Conservation (phyloP, 805 yeast species). For the Candida glaebosa region DNA sequence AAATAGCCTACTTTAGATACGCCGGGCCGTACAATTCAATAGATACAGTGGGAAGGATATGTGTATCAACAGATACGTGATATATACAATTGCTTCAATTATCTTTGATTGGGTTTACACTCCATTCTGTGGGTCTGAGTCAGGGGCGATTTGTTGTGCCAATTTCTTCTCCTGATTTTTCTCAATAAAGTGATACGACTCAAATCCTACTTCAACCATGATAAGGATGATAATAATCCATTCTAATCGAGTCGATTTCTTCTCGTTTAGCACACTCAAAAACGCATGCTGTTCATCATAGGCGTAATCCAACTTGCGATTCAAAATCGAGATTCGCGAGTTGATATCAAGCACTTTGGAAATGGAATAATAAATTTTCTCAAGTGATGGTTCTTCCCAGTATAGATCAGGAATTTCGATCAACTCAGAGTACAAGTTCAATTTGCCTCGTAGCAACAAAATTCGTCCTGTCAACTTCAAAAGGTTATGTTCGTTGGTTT, state of each 20-base stretch:
- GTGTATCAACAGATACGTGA: too few species aligned
- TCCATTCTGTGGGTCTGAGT: too few species aligned
- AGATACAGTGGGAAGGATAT: too few species aligned
- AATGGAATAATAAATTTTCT: slow-evolving; percentile 66
- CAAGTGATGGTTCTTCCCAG: slow-evolving; percentile 89
- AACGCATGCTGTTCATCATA: slow-evolving; percentile 84
- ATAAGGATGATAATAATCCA: slow-evolving; percentile 86
- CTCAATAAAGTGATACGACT: slow-evolving; percentile 62
- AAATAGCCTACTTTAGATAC: too few species aligned
- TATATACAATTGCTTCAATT: not conserved
- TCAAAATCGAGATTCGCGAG: slow-evolving; percentile 74
- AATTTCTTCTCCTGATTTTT: slow-evolving; percentile 7
- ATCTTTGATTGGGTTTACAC: too few species aligned
- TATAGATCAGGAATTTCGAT: slow-evolving; percentile 91
- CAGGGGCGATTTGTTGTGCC: too few species aligned
- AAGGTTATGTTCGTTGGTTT: slow-evolving; percentile 54
- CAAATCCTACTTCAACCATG: slow-evolving; percentile 82
- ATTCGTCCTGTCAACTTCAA: slow-evolving; percentile 70
- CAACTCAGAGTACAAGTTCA: slow-evolving; percentile 81
- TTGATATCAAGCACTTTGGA: slow-evolving; percentile 71
- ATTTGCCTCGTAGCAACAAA: slow-evolving; percentile 72
- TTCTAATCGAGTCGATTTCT: slow-evolving; percentile 72
- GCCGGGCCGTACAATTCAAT: too few species aligned
- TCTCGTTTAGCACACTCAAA: slow-evolving; percentile 69
- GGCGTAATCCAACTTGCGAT: slow-evolving; percentile 84